A percentile compares a stretch with the other conserved stretches of the same genome.
Conservation (phyloP, 2,329 filamentous ascomycete genomes). For the Scortechinia acanthostroma region DNA sequence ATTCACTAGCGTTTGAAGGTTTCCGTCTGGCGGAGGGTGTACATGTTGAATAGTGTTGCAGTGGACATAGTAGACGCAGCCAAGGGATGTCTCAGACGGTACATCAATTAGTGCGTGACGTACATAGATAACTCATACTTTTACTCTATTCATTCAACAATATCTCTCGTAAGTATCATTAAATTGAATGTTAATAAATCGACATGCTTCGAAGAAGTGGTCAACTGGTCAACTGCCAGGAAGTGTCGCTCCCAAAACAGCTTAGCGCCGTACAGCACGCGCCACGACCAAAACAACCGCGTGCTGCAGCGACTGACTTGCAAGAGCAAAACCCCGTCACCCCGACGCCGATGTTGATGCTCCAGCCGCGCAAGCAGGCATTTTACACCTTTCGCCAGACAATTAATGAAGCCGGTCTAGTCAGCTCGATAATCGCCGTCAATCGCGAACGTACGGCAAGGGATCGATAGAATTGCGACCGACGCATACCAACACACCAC, state of each 20-base stretch:
- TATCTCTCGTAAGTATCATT: no score
- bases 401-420: no score
- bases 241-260: background rate
- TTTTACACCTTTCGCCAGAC: no score
- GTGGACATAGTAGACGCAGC: background rate
- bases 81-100: background rate
- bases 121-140: no score
- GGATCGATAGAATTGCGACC: no score
- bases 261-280: background rate
- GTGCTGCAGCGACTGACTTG: constrained; percentile 2
- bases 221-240: background rate
- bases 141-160: no score
- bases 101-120: background rate
- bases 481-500: no score
- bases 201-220: background rate
- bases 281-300: constrained; percentile 3
- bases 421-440: no score
- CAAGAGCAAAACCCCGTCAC: background rate
- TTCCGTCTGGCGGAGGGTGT: no score
- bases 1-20: background rate
- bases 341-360: background rate
- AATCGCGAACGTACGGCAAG: no score
- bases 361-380: no score
- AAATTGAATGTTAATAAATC: background rate
- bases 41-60: background rate